Evolutionary conservation across 441 rosid genomes (phyloP).

Genomic region (Pelargonium australe): DNA sequence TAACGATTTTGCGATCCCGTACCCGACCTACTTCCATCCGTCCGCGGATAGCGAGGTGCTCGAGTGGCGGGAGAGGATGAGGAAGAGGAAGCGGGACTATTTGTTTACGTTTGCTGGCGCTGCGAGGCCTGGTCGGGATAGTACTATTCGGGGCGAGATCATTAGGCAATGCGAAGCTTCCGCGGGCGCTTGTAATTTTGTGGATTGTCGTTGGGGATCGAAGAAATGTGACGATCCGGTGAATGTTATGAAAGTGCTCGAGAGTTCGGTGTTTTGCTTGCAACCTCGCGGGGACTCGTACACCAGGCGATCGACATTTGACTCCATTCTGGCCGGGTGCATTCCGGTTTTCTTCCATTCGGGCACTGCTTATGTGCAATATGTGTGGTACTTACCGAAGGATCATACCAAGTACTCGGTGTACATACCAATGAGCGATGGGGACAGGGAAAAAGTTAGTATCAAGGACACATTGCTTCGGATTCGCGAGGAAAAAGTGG

Average conservation of each 20-base stretch:
- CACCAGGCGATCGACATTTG: slow-evolving; percentile 71
- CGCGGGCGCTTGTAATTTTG: slow-evolving; percentile 46
- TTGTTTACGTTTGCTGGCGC: slow-evolving; percentile 69
- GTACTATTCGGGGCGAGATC: slow-evolving; percentile 52
- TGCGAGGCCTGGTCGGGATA: slow-evolving; percentile 40
- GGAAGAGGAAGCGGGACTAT: slow-evolving; percentile 33
- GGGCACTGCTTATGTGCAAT: slow-evolving; percentile 77
- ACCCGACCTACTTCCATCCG: slow-evolving; percentile 85
- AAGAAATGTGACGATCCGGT: slow-evolving; percentile 45
- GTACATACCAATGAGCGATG: slow-evolving; percentile 45
- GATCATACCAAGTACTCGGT: slow-evolving; percentile 53
- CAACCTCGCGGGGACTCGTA: slow-evolving; percentile 84
- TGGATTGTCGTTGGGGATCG: slow-evolving; percentile 33
- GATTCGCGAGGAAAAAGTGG: slow-evolving; percentile 33
- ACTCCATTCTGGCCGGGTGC: slow-evolving; percentile 74
- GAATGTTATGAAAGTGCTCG: slow-evolving; percentile 49
- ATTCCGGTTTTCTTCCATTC: slow-evolving; percentile 92
- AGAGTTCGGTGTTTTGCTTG: slow-evolving; percentile 58
- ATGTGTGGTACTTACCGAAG: slow-evolving; percentile 72
- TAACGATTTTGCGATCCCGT: slow-evolving; percentile 71
- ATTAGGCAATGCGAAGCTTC: slow-evolving; percentile 59
- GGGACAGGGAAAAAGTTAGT: slow-evolving; percentile 39
- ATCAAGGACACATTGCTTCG: slow-evolving; percentile 43
- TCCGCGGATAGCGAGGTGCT: slow-evolving; percentile 41
- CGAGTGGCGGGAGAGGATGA: slow-evolving; percentile 58